Evolutionary conservation across 2,329 filamentous ascomycete species (phyloP), one percentile per base, ranked within the genome.

Genomic region (Aspergillus fructus): DNA sequence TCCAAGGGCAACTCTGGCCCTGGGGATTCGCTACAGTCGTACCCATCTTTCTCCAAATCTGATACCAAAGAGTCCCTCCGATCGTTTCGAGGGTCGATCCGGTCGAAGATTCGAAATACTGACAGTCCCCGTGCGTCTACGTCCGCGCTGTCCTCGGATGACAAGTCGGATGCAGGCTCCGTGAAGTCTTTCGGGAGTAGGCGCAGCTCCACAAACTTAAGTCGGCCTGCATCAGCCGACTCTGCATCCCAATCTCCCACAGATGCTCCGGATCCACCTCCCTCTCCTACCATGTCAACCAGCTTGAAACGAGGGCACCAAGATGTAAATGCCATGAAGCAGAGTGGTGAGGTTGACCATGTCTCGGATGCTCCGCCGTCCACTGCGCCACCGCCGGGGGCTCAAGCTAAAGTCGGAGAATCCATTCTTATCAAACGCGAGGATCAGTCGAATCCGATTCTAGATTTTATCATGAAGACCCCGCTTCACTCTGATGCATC

Each of bases 11-110:
- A 77, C 59, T 83, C 84, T 69, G 83, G 81, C 66, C 80, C 81
- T 51, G 75, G 76, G 62, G 85, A 89, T 39, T 81, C 84, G 60
- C 79, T 97, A 58, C 89, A 91, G 74, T 90, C 91, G 30, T 96
- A 94, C 74, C 93, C 93, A 27, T 96, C 93, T 27, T 93, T 97
- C 73, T 90, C 88, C 77, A 89, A 89, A 72, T 91, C 92, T 56
- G 93, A 97, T 72, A 97, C 93, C 27, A 93, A 93, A 73, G 93
- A 96, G 64, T 97, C 92, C 6, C 86, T 89, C 33, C 89, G 92
- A 63, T 97, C 93, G 4, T 87, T 97, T 74, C 86, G 90, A 65
- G 89, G 87, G 40, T 84, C 84, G 8, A 84, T 97, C 65, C 85
- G 91, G 59, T 96, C 91, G 61, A 97, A 97, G 78, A 97, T 96